Conservation (phyloP, 805 yeast species). For the Cyberlindnera euphorbiiphila region DNA sequence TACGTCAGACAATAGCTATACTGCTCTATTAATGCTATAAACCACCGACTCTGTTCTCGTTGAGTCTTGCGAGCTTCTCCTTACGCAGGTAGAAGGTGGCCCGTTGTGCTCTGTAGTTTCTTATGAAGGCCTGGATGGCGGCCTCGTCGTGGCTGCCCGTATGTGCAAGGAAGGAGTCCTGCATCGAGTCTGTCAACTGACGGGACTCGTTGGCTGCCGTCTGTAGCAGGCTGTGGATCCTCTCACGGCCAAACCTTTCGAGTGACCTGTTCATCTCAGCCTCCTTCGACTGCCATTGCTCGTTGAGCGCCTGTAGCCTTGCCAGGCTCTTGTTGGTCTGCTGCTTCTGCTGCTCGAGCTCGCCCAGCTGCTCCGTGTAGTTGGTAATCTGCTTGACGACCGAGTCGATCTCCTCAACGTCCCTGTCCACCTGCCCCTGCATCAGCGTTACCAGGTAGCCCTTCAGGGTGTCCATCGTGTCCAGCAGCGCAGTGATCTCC, state of each 20-base stretch:
- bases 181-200: slow-evolving; percentile 31
- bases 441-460: slow-evolving; percentile 28
- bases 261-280: slow-evolving; percentile 31
- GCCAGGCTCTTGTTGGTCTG: slow-evolving; percentile 13
- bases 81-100: slow-evolving; percentile 40
- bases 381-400: slow-evolving; percentile 26
- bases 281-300: slow-evolving; percentile 35
- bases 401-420: slow-evolving; percentile 25
- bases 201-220: slow-evolving; percentile 31
- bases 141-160: slow-evolving; percentile 27
- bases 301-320: slow-evolving; percentile 9
- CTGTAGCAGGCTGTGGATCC: slow-evolving; percentile 31
- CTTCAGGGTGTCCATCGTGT: slow-evolving; percentile 21
- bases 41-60: slow-evolving; percentile 28
- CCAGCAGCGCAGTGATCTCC: slow-evolving; percentile 24
- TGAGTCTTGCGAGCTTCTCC: slow-evolving; percentile 46
- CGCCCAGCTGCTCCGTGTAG: slow-evolving; percentile 26
- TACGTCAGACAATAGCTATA: no score
- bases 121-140: slow-evolving; percentile 35
- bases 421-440: slow-evolving; percentile 23
- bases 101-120: slow-evolving; percentile 38
- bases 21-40: background rate
- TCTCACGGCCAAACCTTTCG: slow-evolving; percentile 35
- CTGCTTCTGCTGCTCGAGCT: slow-evolving; percentile 30
- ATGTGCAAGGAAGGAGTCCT: slow-evolving; percentile 31